Evolutionary conservation across 768 basidiomycete species (phyloP), one percentile per base, ranked within the genome.

Genomic region (Hydnum rufescens): DNA sequence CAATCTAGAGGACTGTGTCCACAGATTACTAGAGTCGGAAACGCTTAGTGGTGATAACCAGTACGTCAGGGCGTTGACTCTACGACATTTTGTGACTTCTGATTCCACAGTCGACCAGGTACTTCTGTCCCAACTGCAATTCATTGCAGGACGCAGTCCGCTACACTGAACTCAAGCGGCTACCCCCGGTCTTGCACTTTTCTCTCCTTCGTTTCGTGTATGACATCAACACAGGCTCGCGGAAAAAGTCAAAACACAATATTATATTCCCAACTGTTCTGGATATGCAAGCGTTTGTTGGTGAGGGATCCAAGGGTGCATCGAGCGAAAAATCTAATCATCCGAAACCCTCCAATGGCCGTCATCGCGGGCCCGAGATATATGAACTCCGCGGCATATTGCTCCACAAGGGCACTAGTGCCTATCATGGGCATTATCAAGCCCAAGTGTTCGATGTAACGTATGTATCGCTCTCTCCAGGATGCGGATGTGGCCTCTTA

Each of bases 181-280:
- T 95, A 3, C 86, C 87, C 32, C n/a, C n/a, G 60, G 64, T 90
- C 4, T 71, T 96, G 2, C 87, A 97, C 64, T 81, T 97, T 59
- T 89, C 89, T 22, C 66, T 96, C 50, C 73, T 93, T 53, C 84
- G 93, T n/a, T 97, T 97, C 64, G 77, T 86, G 28, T 97, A 82
- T 59, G 86, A 92, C 65, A 58, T 80, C 31, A 66, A 75, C 23
- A 76, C 79, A 0, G 75, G 81, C 71, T 77, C 82, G 58, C 77
- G 93, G 56, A 85, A 79, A 65, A 97, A 97, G 67, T 81, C 79
- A 51, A 89, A 89, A 63, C 74, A 85, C 55, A 65, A 70, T 30
- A 76, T 96, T 42, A 68, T 72, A n/a, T 96, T 88, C 64, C 89
- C 90, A 0, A 68, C 68, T 19, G 62, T 64, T 4, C 67, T 95